Conservation (phyloP, 2,329 filamentous ascomycete species). For the Cordyceps pruinosa region DNA sequence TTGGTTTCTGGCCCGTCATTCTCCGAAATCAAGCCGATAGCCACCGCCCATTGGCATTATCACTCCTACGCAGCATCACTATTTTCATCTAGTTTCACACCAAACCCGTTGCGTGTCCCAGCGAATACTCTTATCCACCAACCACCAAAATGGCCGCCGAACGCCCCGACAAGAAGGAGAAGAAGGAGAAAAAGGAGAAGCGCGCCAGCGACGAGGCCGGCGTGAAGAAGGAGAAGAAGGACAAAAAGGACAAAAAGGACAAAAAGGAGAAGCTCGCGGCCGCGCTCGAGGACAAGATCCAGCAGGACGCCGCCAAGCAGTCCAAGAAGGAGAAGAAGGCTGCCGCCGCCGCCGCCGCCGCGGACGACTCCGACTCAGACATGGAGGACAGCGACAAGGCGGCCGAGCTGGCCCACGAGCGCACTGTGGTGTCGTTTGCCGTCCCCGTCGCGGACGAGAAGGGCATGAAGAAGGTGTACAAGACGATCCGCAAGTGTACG, state of each 20-base stretch:
- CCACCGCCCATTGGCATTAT: background rate
- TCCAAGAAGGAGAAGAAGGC: conserved; percentile 22
- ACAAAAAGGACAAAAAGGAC: conserved; percentile 63
- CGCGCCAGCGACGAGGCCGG: conserved; percentile 48
- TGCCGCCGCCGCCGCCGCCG: conserved; percentile 32
- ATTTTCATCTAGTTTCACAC: background rate
- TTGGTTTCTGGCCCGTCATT: background rate
- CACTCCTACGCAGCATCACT: background rate
- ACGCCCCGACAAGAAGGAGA: conserved; percentile 45
- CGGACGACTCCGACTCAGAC: conserved; percentile 39
- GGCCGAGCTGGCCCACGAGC: conserved; percentile 33
- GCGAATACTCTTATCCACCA: no score
- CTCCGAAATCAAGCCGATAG: background rate
- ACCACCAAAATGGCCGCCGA: conserved; percentile 41
- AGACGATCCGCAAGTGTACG: conserved; percentile 51
- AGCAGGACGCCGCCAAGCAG: conserved; percentile 37
- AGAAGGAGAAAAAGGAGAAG: conserved; percentile 58
- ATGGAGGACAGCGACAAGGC: conserved; percentile 32
- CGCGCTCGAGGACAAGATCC: conserved; percentile 58
- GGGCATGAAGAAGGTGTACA: conserved; percentile 55
- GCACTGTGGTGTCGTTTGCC: conserved; percentile 75
- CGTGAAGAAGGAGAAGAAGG: conserved; percentile 50
- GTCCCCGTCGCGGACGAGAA: conserved; percentile 76
- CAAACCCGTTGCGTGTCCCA: no score
- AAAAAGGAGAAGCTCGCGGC: conserved; percentile 64